Base-by-base conservation (phyloP, 2,329 filamentous ascomycete species). In the Penicillium sumatraense region DNA sequence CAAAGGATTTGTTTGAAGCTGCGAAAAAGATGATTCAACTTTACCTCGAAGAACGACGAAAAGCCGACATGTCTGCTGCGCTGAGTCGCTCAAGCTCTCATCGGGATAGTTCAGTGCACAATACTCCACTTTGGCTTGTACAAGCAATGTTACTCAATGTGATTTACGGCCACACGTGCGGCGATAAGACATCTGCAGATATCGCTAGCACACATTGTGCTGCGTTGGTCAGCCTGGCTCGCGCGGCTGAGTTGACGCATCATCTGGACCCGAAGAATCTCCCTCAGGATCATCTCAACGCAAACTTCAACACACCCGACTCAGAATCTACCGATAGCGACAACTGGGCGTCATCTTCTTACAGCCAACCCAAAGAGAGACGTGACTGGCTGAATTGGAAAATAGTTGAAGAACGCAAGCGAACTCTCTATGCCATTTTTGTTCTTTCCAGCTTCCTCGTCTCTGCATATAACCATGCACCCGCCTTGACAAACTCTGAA, bases 131-230 rank as follows among this genome's bases (percentile, higher is more conserved):
- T 36, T 98, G 93, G 93, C 82, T 99, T 23, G 92, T 98, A 14
- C 95, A 98, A 74, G 91, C 93, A 0, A 98, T 98, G 93, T 80
- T 98, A 8, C 82, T 99, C 48, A 98, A 96, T 70, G 90, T 98
- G 33, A 90, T 97, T 14, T 98, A 96, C 70, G 93, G 93, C 13
- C 91, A 97, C 73, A 96, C 96, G 63, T 96, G 92, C 71, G 91
- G 90, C 33, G 93, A 98, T 72, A 93, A 96, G 77, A 88, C 87
- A 51, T 89, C 91, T 20, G 91, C 90, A 57, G 92, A 97, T 70
- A 96, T 96, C 67, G 93, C 93, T 1, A 93, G 89, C 60, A 96
- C 90, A 1, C 93, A 98, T 71, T 96, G 91, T 70, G 90, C 92
- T 7, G 91, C 93, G 18, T 79, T 99, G 38, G 91, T 97, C 50